Evolutionary conservation across 768 basidiomycete genomes (phyloP).

Genomic region (Xerocomus potaroensis): DNA sequence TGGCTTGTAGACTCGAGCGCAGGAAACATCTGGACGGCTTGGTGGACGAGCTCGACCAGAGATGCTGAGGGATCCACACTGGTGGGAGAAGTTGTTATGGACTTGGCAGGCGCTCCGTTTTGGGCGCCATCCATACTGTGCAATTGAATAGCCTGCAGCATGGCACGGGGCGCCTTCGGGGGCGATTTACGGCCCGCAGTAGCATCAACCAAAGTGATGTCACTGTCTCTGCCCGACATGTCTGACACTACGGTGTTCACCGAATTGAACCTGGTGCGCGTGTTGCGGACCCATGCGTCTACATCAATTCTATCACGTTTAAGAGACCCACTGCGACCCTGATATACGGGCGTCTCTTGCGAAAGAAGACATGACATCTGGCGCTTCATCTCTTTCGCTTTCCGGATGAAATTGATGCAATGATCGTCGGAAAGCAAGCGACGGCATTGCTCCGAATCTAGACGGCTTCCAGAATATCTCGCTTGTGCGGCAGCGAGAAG

Average conservation of each 20-base stretch:
- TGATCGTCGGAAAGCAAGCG: constrained; percentile 27
- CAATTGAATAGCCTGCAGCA: constrained; percentile 10
- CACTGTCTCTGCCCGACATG: constrained; percentile 22
- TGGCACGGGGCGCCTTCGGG: constrained; percentile 22
- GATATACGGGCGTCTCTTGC: constrained; percentile 2
- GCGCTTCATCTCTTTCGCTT: constrained; percentile 23
- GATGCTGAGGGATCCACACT: not conserved
- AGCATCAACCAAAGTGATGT: constrained; percentile 22
- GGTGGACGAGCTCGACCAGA: constrained; percentile 3
- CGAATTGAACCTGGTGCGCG: constrained; percentile 16
- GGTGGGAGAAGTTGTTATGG: constrained; percentile 6
- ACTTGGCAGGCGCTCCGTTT: constrained; percentile 2
- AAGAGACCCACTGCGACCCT: constrained; percentile 1
- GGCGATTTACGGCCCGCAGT: constrained; percentile 3
- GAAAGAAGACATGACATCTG: constrained; percentile 16
- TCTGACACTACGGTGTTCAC: constrained; percentile 11
- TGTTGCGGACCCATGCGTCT: constrained; percentile 11
- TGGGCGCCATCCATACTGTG: not conserved
- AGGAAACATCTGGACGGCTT: constrained; percentile 6
- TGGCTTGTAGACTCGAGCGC: not conserved
- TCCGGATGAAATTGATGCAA: constrained; percentile 17
- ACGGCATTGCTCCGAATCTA: constrained; percentile 18
- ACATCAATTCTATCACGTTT: constrained; percentile 13
- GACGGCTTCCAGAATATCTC: constrained; percentile 11
- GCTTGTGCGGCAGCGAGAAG: constrained; percentile 15